phyloP scores from a whole-genome alignment of 208 protist genomes.

The Wallacemonas sp. region DNA sequence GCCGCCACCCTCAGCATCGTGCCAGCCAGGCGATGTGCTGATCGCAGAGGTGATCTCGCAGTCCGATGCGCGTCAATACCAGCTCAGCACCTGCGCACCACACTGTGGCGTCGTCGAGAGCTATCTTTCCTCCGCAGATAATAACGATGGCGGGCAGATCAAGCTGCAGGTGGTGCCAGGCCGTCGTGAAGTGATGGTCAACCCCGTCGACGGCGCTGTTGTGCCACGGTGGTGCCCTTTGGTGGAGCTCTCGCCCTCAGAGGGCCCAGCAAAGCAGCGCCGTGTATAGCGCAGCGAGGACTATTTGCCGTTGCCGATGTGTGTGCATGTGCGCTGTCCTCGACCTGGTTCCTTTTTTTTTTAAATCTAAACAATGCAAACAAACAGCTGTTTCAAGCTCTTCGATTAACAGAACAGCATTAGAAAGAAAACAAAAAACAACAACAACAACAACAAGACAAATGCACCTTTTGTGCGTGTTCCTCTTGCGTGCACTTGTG shows the following conservation, averaged over 20 bases:
- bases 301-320: background rate
- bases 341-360: too few relatives aligned
- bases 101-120: slow-evolving; percentile 69
- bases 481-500: too few relatives aligned
- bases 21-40: slow-evolving; percentile 64
- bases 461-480: too few relatives aligned
- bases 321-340: too few relatives aligned
- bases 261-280: background rate
- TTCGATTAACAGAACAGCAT: too few relatives aligned
- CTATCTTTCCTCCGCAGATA: slow-evolving; percentile 6
- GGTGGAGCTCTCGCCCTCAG: slow-evolving; percentile 13
- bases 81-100: slow-evolving; percentile 58
- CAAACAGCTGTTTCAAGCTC: too few relatives aligned
- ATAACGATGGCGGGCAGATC: slow-evolving; percentile 13
- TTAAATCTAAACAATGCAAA: too few relatives aligned
- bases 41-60: slow-evolving; percentile 77
- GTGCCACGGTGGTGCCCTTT: slow-evolving; percentile 71
- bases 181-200: slow-evolving; percentile 57
- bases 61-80: slow-evolving; percentile 77
- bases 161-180: slow-evolving; percentile 54
- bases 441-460: too few relatives aligned
- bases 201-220: slow-evolving; percentile 31
- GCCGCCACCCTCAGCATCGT: slow-evolving; percentile 47
- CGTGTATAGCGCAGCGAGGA: background rate
- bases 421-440: too few relatives aligned